Evolutionary conservation across 352 stramenopile genomes (phyloP), one percentile per base, ranked within the genome.

Genomic region (Phytophthora vignae): DNA sequence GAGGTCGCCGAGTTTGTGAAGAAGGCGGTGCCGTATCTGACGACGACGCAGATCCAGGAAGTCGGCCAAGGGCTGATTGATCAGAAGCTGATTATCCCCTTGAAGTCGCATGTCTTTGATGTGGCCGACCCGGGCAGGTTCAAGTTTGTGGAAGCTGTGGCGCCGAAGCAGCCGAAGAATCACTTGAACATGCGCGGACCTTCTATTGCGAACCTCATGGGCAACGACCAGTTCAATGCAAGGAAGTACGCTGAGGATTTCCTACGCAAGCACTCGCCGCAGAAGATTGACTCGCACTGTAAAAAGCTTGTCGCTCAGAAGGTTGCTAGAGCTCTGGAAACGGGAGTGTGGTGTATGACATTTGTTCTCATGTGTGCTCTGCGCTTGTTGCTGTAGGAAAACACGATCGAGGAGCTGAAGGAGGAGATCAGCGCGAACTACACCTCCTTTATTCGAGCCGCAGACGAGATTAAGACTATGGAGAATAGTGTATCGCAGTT

Each of bases 401-500:
- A 88, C 60, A 94, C 87, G n/a, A 94, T 93, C 42, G 85, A 94
- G 17, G 87, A 91, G 31, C 71, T 96, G 31, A 94, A 96, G 57
- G 77, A 92, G 42, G 87, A 94, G 55, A 96, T 96, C 60, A 93
- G 85, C 40, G 81, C 78, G 12, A 94, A 92, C 66, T 94, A 96
- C 73, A 86, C 79, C 15, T 90, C 88, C 10, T 96, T 96, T 64
- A 93, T 96, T 29, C 77, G 73, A 4, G 85, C 87, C 9, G 83
- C 85, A 8, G 69, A 78, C 3, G 87, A 96, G 69, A 94, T 93
- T 54, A 92, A 93, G 65, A 88, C 72, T 7, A 94, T 96, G 84
- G 88, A 96, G 49, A 94, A 93, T 64, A 94, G 86, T 55, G 86
- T 96, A 7, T 93, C 85, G 48, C 83, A 93, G 60, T 76, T 96